These are phyloP conservation scores for Lenwebbia sp. DNA, from an alignment of 345 rosid genomes.

Conservation along the genomic window DNA sequence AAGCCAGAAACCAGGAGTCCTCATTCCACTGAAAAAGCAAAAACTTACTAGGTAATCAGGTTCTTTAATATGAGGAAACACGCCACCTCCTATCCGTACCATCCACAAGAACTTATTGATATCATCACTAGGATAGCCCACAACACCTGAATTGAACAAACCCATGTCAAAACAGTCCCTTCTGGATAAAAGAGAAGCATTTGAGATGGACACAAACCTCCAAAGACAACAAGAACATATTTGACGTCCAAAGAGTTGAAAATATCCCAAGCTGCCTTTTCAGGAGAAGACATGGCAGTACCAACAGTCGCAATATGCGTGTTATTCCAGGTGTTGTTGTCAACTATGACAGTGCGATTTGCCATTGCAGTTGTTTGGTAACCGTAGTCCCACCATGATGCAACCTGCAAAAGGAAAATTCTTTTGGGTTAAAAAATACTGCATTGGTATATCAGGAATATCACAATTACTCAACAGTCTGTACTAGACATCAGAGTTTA, in stretches of 20 bases:
- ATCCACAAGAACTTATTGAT: slow-evolving; percentile 98
- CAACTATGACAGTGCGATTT: slow-evolving; percentile 95
- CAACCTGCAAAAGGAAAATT: slow-evolving; percentile 49
- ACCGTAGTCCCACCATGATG: slow-evolving; percentile 99
- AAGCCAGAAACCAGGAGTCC: not conserved
- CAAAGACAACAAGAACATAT: slow-evolving; percentile 96
- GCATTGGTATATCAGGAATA: not conserved
- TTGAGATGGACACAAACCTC: slow-evolving; percentile 51
- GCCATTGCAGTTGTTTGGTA: slow-evolving; percentile 99
- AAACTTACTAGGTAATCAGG: slow-evolving; percentile 77
- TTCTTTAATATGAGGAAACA: slow-evolving; percentile 95
- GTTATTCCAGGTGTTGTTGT: slow-evolving; percentile 98
- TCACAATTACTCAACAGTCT: not conserved
- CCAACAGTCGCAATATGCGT: slow-evolving; percentile 99
- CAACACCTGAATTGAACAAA: slow-evolving; percentile 50
- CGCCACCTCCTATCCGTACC: slow-evolving; percentile 99
- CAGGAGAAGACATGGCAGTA: slow-evolving; percentile 99
- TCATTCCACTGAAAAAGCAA: not conserved
- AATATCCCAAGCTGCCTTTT: slow-evolving; percentile 98
- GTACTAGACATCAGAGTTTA: not conserved
- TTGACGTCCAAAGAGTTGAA: slow-evolving; percentile 95
- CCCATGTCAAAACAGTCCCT: slow-evolving; percentile 14
- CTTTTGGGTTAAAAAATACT: not conserved
- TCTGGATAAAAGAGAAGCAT: not conserved
- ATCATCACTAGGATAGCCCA: slow-evolving; percentile 99